A percentile compares a stretch with the other conserved stretches of the same genome.
These are phyloP conservation scores for Rhodotorula glutinis DNA, from an alignment of 1,284 basidiomycete genomes.

Conservation along the genomic window DNA sequence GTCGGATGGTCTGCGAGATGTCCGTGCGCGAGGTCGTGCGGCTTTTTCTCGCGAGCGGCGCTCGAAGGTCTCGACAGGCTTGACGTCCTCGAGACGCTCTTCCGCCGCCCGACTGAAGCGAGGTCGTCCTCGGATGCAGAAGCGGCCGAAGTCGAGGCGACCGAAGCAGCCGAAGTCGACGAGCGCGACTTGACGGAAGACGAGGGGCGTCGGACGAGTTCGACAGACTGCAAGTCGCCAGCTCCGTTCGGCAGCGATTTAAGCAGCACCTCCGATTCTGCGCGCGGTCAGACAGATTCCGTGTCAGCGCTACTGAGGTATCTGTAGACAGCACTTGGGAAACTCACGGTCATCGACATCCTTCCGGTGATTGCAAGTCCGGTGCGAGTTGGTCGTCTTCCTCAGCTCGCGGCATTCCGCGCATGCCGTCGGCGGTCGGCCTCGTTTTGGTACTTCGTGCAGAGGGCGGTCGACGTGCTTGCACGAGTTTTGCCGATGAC, in stretches of 20 bases:
- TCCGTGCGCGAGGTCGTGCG: slow-evolving; percentile 34
- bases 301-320: background rate
- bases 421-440: slow-evolving; percentile 18
- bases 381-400: slow-evolving; percentile 20
- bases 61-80: slow-evolving; percentile 11
- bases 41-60: slow-evolving; percentile 11
- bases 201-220: slow-evolving; percentile 14
- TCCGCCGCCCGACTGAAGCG: slow-evolving; percentile 20
- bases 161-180: slow-evolving; percentile 17
- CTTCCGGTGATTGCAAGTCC: slow-evolving; percentile 18
- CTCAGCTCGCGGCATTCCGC: slow-evolving; percentile 12
- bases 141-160: background rate
- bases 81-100: slow-evolving; percentile 15
- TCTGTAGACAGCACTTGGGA: no score
- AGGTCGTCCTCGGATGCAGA: slow-evolving; percentile 17
- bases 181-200: slow-evolving; percentile 22
- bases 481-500: slow-evolving; percentile 27
- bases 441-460: slow-evolving; percentile 21
- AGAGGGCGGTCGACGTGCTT: slow-evolving; percentile 24
- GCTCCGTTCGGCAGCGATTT: slow-evolving; percentile 17
- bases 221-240: slow-evolving; percentile 3
- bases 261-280: slow-evolving; percentile 10
- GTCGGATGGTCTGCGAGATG: slow-evolving; percentile 26
- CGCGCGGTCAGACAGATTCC: no score
- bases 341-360: slow-evolving; percentile 7